Evolutionary conservation across 441 rosid genomes (phyloP).

Genomic region (Populus tomentosa): DNA sequence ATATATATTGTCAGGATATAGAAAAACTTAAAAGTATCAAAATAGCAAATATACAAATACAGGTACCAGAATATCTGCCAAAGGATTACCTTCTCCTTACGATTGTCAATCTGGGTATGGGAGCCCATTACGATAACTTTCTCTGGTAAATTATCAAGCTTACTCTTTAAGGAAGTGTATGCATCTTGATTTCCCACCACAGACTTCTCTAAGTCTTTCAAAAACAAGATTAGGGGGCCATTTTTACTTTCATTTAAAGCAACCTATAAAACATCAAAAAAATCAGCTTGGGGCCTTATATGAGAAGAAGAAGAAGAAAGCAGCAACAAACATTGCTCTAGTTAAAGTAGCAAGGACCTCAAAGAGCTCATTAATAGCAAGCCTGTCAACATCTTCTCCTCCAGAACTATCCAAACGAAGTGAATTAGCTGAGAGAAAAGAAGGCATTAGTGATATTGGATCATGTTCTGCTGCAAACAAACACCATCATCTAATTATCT

Average conservation of each 20-base stretch:
- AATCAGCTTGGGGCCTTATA: slow-evolving; percentile 15
- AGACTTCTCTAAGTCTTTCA: slow-evolving; percentile 95
- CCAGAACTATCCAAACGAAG: slow-evolving; percentile 79
- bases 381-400: slow-evolving; percentile 79
- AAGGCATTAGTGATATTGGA: neutral
- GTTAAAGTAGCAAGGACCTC: slow-evolving; percentile 48
- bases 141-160: slow-evolving; percentile 76
- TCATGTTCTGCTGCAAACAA: neutral
- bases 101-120: slow-evolving; percentile 82
- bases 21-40: neutral
- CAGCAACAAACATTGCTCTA: neutral
- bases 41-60: neutral
- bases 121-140: slow-evolving; percentile 84
- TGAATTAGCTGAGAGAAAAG: slow-evolving; percentile 53
- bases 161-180: slow-evolving; percentile 55
- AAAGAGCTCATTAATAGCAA: slow-evolving; percentile 80
- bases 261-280: slow-evolving; percentile 47
- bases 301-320: neutral
- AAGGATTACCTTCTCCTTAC: slow-evolving; percentile 82
- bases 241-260: slow-evolving; percentile 64
- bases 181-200: slow-evolving; percentile 77
- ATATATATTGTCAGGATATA: neutral
- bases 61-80: neutral
- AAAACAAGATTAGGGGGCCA: slow-evolving; percentile 67
- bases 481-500: neutral